Conservation (phyloP, 169 alveolate genomes). For the Miamiensis avidus region DNA sequence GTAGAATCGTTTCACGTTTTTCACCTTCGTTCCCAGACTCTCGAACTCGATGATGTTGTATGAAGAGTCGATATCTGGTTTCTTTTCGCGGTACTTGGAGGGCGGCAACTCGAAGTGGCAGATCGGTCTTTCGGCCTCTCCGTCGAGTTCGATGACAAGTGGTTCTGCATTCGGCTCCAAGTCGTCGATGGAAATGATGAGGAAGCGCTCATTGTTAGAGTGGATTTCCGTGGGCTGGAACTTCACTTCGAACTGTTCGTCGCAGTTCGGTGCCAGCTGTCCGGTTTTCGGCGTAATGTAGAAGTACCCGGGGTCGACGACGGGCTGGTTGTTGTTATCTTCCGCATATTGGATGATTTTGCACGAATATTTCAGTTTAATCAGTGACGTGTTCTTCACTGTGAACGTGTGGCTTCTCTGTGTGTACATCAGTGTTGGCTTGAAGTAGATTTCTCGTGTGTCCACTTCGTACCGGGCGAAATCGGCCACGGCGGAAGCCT, state of each 20-base stretch:
- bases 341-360: slow-evolving; percentile 54
- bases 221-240: slow-evolving; percentile 87
- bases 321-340: slow-evolving; percentile 39
- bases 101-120: slow-evolving; percentile 92
- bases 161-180: slow-evolving; percentile 76
- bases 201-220: slow-evolving; percentile 74
- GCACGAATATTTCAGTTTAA: slow-evolving; percentile 83
- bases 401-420: slow-evolving; percentile 84
- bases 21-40: slow-evolving; percentile 90
- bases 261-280: slow-evolving; percentile 80
- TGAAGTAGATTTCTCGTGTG: slow-evolving; percentile 79
- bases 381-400: slow-evolving; percentile 81
- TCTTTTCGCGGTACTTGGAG: slow-evolving; percentile 79
- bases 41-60: slow-evolving; percentile 87
- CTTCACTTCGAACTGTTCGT: slow-evolving; percentile 78
- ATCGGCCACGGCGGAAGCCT: slow-evolving; percentile 84
- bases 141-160: slow-evolving; percentile 79
- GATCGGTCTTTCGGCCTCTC: slow-evolving; percentile 89
- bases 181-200: slow-evolving; percentile 72
- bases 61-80: slow-evolving; percentile 71
- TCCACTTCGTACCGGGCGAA: slow-evolving; percentile 87
- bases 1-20: slow-evolving; percentile 89
- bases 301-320: slow-evolving; percentile 53
- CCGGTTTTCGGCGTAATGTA: slow-evolving; percentile 61
- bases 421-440: slow-evolving; percentile 91